Evolutionary conservation across 352 stramenopile species (phyloP), one percentile per base, ranked within the genome.

Genomic region (Globisporangium spiculum): DNA sequence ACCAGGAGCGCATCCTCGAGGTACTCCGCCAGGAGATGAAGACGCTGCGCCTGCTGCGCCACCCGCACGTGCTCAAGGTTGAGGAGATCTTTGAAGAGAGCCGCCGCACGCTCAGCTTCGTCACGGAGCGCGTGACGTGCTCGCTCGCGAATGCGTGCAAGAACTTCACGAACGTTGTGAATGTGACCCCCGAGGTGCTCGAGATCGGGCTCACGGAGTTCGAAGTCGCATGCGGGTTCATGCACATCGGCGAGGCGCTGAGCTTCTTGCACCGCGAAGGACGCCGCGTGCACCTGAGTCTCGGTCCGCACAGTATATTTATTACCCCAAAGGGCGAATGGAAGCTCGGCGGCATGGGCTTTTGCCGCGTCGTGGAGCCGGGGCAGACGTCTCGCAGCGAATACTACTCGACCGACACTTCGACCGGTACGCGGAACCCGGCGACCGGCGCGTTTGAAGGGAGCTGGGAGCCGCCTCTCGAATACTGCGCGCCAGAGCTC

Each of bases 281-380:
- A 24, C 84, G 92, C 1, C 88, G 91, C 50, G 82, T 98, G 61
- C 91, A 97, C 64, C 67, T 97, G 48, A 96, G 82, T 70, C 62
- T 97, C 1, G 79, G 85, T 5, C 91, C 92, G 30, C 80, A 95
- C 60, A 97, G 89, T 54, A 90, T 97, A 66, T 97, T 98, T 73
- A 91, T 98, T 32, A 96, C 92, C 53, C 86, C 90, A 48, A 97
- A 94, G 70, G 92, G 92, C 63, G 86, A 96, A 70, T 98, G 90
- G 89, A 97, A 98, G 70, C 80, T 98, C 20, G 91, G 89, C 26
- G 91, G 92, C 12, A 94, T 97, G 82, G 89, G 90, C 70, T 97
- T 97, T 65, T 94, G 87, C 52, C 80, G 87, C 50, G 80, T 94
- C 55, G 83, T 96, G 5, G 88, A 96, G 64, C 88, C 86, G 0